phyloP scores from a whole-genome alignment of 768 basidiomycete species.

The Hemileccinum impolitum region DNA sequence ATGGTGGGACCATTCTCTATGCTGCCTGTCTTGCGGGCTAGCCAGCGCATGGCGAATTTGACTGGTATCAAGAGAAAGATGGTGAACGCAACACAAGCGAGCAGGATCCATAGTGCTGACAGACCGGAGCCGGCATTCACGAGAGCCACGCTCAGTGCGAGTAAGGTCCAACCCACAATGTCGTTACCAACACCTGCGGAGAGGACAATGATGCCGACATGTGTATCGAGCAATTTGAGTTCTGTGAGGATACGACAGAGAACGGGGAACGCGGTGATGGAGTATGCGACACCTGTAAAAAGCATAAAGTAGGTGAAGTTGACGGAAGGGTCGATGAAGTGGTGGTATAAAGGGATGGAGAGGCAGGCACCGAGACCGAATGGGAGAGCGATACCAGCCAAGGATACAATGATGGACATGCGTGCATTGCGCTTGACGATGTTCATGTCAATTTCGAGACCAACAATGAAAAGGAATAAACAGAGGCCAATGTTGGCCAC shows the following conservation, averaged over 20 bases:
- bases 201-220: constrained; percentile 88
- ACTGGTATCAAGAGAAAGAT: constrained; percentile 64
- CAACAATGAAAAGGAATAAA: constrained; percentile 89
- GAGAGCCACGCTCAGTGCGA: constrained; percentile 88
- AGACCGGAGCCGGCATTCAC: constrained; percentile 84
- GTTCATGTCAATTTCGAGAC: constrained; percentile 80
- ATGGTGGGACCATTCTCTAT: constrained; percentile 80
- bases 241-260: constrained; percentile 87
- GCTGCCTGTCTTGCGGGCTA: constrained; percentile 76
- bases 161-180: constrained; percentile 81
- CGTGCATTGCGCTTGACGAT: constrained; percentile 76
- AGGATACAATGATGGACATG: constrained; percentile 62
- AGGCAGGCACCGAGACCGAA: constrained; percentile 80
- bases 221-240: constrained; percentile 86
- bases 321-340: constrained; percentile 61
- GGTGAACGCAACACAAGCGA: constrained; percentile 77
- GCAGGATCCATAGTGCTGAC: constrained; percentile 80
- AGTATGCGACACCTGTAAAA: constrained; percentile 88
- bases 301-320: constrained; percentile 90
- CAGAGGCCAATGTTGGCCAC: constrained; percentile 86
- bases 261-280: constrained; percentile 84
- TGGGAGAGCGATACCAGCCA: constrained; percentile 82
- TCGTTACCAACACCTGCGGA: constrained; percentile 90
- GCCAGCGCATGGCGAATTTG: constrained; percentile 58
- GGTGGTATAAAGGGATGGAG: constrained; percentile 47